Conservation (phyloP, 2,329 filamentous ascomycete genomes). For the Botrytis deweyae region DNA sequence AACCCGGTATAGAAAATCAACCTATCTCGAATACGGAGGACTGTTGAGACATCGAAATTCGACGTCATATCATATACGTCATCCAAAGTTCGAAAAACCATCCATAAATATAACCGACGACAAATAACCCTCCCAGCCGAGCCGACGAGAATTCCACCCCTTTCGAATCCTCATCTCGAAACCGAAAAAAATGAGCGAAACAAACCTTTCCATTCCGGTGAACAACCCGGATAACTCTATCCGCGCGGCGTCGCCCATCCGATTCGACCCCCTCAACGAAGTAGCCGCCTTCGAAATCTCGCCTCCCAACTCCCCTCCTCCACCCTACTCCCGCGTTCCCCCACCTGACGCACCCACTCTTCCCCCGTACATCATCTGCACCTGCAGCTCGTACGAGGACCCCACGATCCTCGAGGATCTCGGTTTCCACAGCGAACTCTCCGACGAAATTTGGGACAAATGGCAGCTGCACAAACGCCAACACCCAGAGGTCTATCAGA, state of each 20-base stretch:
- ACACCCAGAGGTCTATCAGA: background rate
- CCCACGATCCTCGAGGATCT: fast-evolving
- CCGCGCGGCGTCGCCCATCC: fast-evolving
- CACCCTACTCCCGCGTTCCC: background rate
- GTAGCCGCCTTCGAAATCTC: background rate
- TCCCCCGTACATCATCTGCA: background rate
- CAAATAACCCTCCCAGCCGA: background rate
- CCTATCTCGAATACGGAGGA: background rate
- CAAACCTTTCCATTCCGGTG: background rate
- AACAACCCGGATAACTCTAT: background rate
- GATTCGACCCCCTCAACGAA: background rate
- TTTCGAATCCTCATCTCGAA: background rate
- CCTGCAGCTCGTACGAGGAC: background rate
- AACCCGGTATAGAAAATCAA: background rate
- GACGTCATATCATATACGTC: background rate
- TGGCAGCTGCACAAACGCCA: background rate
- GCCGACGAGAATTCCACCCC: background rate
- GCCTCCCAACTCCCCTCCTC: background rate
- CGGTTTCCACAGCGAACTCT: background rate
- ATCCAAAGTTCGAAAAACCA: background rate
- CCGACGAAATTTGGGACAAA: background rate
- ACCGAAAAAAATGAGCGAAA: background rate
- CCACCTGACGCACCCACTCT: background rate
- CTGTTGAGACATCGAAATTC: background rate
- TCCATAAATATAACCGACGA: background rate